Evolutionary conservation across 768 basidiomycete genomes (phyloP), one percentile per base, ranked within the genome.

Genomic region (Mycena sanguinolenta): DNA sequence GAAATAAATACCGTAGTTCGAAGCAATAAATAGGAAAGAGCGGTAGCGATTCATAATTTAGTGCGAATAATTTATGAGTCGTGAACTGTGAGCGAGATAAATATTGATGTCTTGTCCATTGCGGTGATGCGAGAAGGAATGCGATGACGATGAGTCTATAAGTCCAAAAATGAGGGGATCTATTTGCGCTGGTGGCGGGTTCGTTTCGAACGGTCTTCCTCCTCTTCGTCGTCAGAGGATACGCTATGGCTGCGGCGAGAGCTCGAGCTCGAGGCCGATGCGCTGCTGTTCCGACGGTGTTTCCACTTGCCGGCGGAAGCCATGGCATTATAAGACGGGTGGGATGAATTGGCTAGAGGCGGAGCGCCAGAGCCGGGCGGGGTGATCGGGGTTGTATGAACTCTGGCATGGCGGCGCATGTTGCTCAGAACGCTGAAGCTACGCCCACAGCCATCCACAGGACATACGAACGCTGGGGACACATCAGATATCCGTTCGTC

Each of bases 391-490:
- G 60, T 65, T 30, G 80, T 83, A 76, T 95, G 93, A 16, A 92
- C 90, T 64, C 93, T 90, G 68, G 93, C 90, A 79, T 95, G 94
- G 66, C 94, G 86, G 71, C 94, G 91, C 94, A 95, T 95, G 83
- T 95, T 95, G 80, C 92, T 94, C 77, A 94, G 89, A 58, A 95
- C 94, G 76, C 92, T 94, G 80, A 95, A 95, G 77, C 91, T 90
- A 52, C 93, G 91, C 9, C 91, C 91, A 81, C 94, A 95, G 67
- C 88, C 88, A 72, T 91, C 88, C 61, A 89, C 87, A 21, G 93
- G 90, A 78, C 94, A 95, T 52, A 86, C 82, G 80, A 92, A 94
- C 12, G 94, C 94, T 95, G 77, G 67, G 70, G 54, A 67, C 16
- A 27, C 7, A 70, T 67, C 39, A 59, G 60, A 50, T 58, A 57